Base-by-base conservation (phyloP, 1,139 yeast genomes). In the Kodamaea anthophila region DNA sequence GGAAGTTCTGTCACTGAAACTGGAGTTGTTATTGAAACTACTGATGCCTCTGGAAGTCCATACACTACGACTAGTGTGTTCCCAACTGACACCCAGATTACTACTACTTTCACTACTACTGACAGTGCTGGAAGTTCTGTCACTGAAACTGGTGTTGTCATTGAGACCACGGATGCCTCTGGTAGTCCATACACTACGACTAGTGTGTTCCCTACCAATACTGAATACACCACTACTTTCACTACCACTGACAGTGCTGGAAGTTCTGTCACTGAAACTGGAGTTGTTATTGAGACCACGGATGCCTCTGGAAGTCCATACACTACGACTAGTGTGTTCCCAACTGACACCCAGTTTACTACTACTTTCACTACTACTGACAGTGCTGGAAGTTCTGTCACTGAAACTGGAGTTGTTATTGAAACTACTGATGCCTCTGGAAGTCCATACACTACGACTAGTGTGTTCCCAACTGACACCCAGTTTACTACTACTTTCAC, bases 111-210 rank as follows among this genome's bases (percentile, higher is more conserved):
- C 13, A 23, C 20, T 13, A 23, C 20, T n/a, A 23, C 30, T 9
- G 28, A 34, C 13, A 5, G 26, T 11, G 37, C 23, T 23, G 38
- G 34, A n/a, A 13, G 5, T 18, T 14, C 7, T 20, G 23, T 30
- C 8, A 32, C 48, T 12, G 35, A 35, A 12, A 14, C 38, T 11
- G 40, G 39, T 30, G 53, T 49, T 11, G 30, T 37, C 12, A 26
- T 36, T 19, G 32, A 31, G 10, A 44, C 49, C 13, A 34, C 32
- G 12, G 32, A 29, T 18, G 8, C 32, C 5, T 30, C 23, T 12
- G 41, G 43, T 18, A 27, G 30, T 4, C 30, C 33, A 24, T 27
- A 27, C 26, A 39, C 44, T 13, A 35, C 43, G 10, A 36, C 43
- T 13, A 35, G 30, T 24, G 22, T 34, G 35, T 15, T 24, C 12